Evolutionary conservation across 108 stramenopile species (phyloP), one percentile per base, ranked within the genome.

Genomic region (Cylindrotheca closterium): DNA sequence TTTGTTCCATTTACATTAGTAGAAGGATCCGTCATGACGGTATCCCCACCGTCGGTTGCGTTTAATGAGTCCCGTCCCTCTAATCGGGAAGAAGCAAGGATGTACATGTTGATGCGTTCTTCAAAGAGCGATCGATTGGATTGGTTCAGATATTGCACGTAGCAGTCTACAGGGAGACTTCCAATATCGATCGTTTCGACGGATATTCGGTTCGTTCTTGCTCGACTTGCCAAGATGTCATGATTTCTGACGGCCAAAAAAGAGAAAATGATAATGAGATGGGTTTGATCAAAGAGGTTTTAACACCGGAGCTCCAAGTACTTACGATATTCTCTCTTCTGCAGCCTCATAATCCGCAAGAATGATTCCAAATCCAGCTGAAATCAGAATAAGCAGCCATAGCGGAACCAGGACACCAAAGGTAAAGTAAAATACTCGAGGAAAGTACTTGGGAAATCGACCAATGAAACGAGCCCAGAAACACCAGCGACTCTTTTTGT

Each of bases 381-480:
- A 19, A 2, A 69, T 18, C 27, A 24, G 15, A 0, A 80, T 65
- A 17, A 80, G 66, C 0, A 71, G 30, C 60, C 58, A 68, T 2
- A 77, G 48, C 2, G 79, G 79, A 0, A 76, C 19, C 50, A 73
- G 12, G 10, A 80, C 72, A 12, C 60, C 52, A n/a, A 77, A 50
- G 3, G 60, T 45, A 0, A 76, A 21, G 46, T 59, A 47, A 57
- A 28, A 63, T 25, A 54, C 73, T 50, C 75, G 57, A 22, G 75
- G 71, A 68, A 68, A 75, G 12, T 34, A 0, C 0, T 51, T 29
- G 2, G 74, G 74, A 57, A 75, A 63, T 17, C 63, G 33, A 37
- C 10, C 37, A 15, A 42, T 15, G 15, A 10, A 42, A 15, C 37
- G 37, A 42, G 37, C 37, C 7, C 7, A 42, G 15, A 7, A 42